These are phyloP conservation scores for Aschersonia sp. DNA, from an alignment of 2,329 filamentous ascomycete species.

Conservation along the genomic window DNA sequence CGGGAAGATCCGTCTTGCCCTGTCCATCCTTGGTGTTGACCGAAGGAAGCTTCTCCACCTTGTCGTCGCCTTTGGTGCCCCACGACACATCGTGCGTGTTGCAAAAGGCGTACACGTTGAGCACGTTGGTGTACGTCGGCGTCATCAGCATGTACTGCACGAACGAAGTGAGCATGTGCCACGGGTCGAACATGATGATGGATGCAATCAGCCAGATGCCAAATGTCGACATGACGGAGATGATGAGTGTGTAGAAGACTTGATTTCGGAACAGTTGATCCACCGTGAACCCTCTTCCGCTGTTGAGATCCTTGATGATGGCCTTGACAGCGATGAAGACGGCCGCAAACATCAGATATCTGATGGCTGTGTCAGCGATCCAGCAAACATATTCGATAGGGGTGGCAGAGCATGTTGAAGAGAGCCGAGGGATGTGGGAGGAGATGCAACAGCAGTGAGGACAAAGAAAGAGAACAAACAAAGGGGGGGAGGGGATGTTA, in stretches of 20 bases:
- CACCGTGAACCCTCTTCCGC: slow-evolving; percentile 51
- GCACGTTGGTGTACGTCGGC: slow-evolving; percentile 93
- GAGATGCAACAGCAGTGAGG: no score
- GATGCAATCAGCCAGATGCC: slow-evolving; percentile 86
- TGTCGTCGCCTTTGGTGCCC: slow-evolving; percentile 97
- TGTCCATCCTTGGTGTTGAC: slow-evolving; percentile 78
- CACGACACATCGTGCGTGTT: slow-evolving; percentile 97
- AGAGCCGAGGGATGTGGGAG: no score
- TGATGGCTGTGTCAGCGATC: slow-evolving; percentile 13
- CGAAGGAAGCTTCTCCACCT: slow-evolving; percentile 76
- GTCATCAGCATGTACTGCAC: slow-evolving; percentile 89
- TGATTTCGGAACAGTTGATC: slow-evolving; percentile 68
- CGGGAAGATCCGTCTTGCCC: slow-evolving; percentile 90
- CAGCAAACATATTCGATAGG: no score
- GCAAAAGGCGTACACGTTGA: slow-evolving; percentile 98
- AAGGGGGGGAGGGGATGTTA: background rate
- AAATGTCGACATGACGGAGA: slow-evolving; percentile 85
- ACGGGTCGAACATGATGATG: slow-evolving; percentile 91
- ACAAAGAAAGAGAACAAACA: no score
- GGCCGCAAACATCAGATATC: slow-evolving; percentile 87
- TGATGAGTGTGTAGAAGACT: slow-evolving; percentile 85
- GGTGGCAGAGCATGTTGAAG: no score
- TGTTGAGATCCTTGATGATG: slow-evolving; percentile 54
- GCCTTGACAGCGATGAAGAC: slow-evolving; percentile 86
- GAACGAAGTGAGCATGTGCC: slow-evolving; percentile 98